A percentile compares a stretch with the other conserved stretches of the same genome.
phyloP scores from a whole-genome alignment of 1,284 basidiomycete genomes.

The Ganoderma multipileum region DNA sequence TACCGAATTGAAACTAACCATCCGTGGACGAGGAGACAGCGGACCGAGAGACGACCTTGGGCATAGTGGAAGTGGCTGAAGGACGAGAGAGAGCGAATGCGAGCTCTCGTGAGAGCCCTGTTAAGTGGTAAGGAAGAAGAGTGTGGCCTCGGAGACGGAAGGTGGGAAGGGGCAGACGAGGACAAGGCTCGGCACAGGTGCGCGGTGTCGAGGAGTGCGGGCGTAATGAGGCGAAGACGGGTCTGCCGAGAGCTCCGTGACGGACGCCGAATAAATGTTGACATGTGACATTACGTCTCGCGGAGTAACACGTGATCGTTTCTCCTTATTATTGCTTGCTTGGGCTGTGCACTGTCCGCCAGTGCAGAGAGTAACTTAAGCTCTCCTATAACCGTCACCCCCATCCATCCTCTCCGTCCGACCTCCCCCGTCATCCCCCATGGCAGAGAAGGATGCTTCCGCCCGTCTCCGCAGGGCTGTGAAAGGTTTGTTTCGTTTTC shows the following conservation, averaged over 20 bases:
- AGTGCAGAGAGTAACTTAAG: conserved; percentile 20
- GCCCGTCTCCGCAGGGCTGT: conserved; percentile 79
- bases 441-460: conserved; percentile 84
- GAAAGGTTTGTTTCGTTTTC: conserved; percentile 58
- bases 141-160: not conserved
- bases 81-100: too few relatives aligned
- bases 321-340: conserved; percentile 32
- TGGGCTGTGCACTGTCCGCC: conserved; percentile 35
- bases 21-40: conserved; percentile 83
- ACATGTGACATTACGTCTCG: conserved; percentile 9
- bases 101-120: too few relatives aligned
- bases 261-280: conserved; percentile 7
- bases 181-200: conserved; percentile 10
- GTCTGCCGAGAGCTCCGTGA: conserved; percentile 15
- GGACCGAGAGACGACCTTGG: conserved; percentile 83
- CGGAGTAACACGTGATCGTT: conserved; percentile 27
- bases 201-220: conserved; percentile 5
- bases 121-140: too few relatives aligned
- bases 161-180: conserved; percentile 3
- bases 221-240: not conserved
- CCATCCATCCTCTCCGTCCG: conserved; percentile 20
- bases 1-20: conserved; percentile 51
- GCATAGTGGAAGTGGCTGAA: conserved; percentile 51
- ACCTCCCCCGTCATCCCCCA: conserved; percentile 39
- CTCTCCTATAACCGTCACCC: conserved; percentile 23